These are phyloP conservation scores for Flaveria bidentis DNA, from an alignment of 129 eudicot genomes.

Conservation along the genomic window DNA sequence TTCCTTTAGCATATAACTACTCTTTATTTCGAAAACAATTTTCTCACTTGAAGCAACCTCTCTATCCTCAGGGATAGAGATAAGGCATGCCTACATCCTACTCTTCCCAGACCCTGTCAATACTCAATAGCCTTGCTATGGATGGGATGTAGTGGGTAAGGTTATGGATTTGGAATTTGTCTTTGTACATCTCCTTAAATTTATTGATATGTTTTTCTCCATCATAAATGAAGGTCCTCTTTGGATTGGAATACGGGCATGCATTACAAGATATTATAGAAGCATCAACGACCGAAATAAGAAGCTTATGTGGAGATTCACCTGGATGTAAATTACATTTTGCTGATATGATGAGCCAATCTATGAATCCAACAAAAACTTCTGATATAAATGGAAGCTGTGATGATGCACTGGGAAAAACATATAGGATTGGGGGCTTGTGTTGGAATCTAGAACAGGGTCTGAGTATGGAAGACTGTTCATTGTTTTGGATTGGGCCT, in stretches of 20 bases:
- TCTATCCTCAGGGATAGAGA: too few relatives aligned
- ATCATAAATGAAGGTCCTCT: conserved; percentile 53
- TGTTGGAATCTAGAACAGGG: conserved; percentile 63
- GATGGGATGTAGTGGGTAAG: too few relatives aligned
- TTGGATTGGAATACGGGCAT: conserved; percentile 83
- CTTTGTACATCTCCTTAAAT: background rate
- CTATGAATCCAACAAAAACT: conserved; percentile 43
- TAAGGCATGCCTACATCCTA: too few relatives aligned
- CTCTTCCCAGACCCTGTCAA: too few relatives aligned
- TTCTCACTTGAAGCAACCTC: too few relatives aligned
- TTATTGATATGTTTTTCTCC: conserved; percentile 5
- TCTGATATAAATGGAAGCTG: conserved; percentile 31
- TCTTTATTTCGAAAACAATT: too few relatives aligned
- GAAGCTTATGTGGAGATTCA: conserved; percentile 33
- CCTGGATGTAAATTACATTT: conserved; percentile 43
- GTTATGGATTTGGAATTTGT: background rate
- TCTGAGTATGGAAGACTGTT: conserved; percentile 66
- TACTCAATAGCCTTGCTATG: too few relatives aligned
- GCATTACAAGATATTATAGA: conserved; percentile 64
- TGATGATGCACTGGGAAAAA: conserved; percentile 34
- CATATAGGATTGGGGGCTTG: conserved; percentile 74
- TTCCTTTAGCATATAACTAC: too few relatives aligned
- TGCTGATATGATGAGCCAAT: conserved; percentile 64
- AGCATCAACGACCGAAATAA: conserved; percentile 32
- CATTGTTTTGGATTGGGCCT: conserved; percentile 78